Conservation (phyloP, 2,329 filamentous ascomycete species). For the Chrysoporthe austroafricana region DNA sequence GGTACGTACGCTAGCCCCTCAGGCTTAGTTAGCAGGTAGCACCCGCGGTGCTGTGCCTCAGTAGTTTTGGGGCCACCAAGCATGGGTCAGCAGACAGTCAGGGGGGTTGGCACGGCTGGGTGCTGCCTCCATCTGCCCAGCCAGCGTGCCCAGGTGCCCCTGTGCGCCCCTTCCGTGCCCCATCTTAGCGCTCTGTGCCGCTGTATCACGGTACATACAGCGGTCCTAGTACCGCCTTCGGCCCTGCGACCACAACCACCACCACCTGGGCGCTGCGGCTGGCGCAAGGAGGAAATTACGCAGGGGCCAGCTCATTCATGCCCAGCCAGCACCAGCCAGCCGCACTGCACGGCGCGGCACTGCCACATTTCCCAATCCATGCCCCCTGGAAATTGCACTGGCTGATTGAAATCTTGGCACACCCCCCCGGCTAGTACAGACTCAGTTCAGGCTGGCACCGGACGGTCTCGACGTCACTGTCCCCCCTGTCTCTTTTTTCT, state of each 20-base stretch:
- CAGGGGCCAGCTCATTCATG: slow-evolving; percentile 10
- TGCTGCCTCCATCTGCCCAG: too few species aligned
- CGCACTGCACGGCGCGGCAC: background rate
- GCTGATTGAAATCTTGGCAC: slow-evolving; percentile 3
- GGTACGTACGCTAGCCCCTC: background rate
- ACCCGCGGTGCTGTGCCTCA: too few species aligned
- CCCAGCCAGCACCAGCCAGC: background rate
- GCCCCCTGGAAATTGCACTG: slow-evolving; percentile 7
- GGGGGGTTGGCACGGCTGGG: background rate
- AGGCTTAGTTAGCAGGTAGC: background rate
- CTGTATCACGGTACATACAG: background rate
- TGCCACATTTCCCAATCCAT: slow-evolving; percentile 1
- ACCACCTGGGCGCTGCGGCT: too few species aligned
- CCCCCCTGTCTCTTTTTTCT: background rate
- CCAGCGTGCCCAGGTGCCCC: too few species aligned
- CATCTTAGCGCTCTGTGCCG: background rate
- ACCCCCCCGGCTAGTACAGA: background rate
- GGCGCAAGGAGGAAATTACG: background rate
- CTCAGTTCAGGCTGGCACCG: background rate
- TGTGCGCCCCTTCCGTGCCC: background rate
- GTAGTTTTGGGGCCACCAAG: background rate
- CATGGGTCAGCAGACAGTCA: background rate
- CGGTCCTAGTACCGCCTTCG: too few species aligned
- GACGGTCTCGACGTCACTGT: background rate
- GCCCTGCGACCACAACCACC: too few species aligned